These are phyloP conservation scores for Cercospora zeina DNA, from an alignment of 2,329 filamentous ascomycete species.

Conservation along the genomic window DNA sequence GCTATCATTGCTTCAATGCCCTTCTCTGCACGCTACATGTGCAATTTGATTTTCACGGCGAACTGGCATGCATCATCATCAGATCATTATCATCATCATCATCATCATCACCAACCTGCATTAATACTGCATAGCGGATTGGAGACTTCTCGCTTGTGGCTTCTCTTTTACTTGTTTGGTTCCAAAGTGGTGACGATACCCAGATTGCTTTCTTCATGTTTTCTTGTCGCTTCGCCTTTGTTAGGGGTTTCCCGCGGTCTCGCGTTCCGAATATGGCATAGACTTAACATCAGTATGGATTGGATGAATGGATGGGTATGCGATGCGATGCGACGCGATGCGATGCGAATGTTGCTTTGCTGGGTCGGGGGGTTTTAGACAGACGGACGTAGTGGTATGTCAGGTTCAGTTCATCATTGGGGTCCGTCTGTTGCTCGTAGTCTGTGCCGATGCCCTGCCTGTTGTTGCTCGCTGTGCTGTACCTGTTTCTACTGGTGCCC, in stretches of 20 bases:
- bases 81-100: background rate
- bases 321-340: background rate
- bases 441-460: too few species aligned
- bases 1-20: background rate
- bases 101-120: conserved; percentile 13
- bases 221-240: conserved; percentile 4
- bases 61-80: background rate
- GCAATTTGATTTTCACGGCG: background rate
- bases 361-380: background rate
- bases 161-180: conserved; percentile 3
- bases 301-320: background rate
- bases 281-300: conserved; percentile 3
- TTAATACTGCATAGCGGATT: conserved; percentile 28
- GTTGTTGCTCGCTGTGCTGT: too few species aligned
- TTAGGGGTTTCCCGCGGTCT: background rate
- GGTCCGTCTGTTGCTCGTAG: background rate
- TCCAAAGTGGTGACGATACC: conserved; percentile 27
- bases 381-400: background rate
- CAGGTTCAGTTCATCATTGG: background rate
- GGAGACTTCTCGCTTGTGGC: conserved; percentile 2
- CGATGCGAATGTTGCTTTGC: background rate
- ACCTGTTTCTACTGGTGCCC: too few species aligned
- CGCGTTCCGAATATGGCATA: conserved; percentile 6
- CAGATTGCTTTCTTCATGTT: conserved; percentile 24
- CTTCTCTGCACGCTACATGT: background rate